Evolutionary conservation across 148 eudicot species (phyloP).

Genomic region (Heliosperma pusillum): DNA sequence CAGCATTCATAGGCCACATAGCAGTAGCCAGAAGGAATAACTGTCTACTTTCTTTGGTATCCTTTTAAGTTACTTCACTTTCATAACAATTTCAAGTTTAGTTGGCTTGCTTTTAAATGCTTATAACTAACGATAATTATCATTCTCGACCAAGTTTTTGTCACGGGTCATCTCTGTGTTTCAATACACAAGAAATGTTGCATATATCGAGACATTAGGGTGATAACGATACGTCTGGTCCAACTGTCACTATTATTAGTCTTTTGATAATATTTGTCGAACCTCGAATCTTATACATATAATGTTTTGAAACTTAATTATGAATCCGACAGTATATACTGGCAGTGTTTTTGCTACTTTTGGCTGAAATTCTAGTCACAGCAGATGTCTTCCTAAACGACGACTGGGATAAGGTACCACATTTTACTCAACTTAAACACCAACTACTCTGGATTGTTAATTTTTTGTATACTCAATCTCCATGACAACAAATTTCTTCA

Average conservation of each 20-base stretch:
- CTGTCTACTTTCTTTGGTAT: constrained; percentile 44
- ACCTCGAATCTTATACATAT: too few relatives aligned
- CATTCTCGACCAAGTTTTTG: neutral
- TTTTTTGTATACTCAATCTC: neutral
- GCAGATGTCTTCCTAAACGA: constrained; percentile 38
- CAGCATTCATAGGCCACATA: constrained; percentile 42
- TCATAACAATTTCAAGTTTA: too few relatives aligned
- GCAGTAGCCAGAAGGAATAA: constrained; percentile 35
- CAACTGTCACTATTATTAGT: neutral
- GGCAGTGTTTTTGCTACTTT: constrained; percentile 34
- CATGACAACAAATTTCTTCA: neutral
- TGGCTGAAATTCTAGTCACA: constrained; percentile 36
- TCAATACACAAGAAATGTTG: too few relatives aligned
- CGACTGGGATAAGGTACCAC: constrained; percentile 52
- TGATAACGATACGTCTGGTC: too few relatives aligned
- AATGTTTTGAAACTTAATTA: constrained; percentile 19
- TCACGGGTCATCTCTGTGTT: too few relatives aligned
- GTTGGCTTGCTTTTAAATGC: too few relatives aligned
- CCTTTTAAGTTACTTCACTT: too few relatives aligned
- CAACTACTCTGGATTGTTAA: too few relatives aligned
- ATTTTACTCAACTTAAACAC: too few relatives aligned
- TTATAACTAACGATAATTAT: too few relatives aligned
- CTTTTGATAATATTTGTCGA: too few relatives aligned
- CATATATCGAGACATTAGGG: neutral
- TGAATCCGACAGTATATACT: constrained; percentile 35